Percentiles rank a stretch among this genome's conserved stretches.
Conservation (phyloP, 345 rosid genomes). For the Nephelium lappaceum region DNA sequence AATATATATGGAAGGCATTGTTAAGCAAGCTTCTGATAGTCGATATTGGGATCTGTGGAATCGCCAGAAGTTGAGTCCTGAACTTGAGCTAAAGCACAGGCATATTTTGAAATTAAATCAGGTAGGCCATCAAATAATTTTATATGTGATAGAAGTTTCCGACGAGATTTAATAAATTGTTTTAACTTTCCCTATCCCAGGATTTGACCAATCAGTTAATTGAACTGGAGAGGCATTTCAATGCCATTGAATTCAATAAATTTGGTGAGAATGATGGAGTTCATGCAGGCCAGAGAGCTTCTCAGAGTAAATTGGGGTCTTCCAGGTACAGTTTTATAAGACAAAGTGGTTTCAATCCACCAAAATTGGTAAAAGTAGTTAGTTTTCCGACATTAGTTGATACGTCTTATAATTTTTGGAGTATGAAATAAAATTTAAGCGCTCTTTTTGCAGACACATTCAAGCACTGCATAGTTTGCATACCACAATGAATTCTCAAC, state of each 20-base stretch:
- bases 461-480: conserved; percentile 75
- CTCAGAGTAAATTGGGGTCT: conserved; percentile 53
- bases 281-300: conserved; percentile 46
- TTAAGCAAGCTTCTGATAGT: conserved; percentile 83
- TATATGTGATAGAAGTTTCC: conserved; percentile 8
- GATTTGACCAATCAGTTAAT: conserved; percentile 82
- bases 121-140: conserved; percentile 41
- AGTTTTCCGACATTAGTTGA: not conserved
- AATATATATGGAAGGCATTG: conserved; percentile 70
- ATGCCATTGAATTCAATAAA: conserved; percentile 77
- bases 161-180: conserved; percentile 18
- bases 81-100: conserved; percentile 77
- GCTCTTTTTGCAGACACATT: conserved; percentile 55
- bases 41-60: conserved; percentile 91
- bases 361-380: not conserved
- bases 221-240: conserved; percentile 88
- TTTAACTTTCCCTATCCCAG: conserved; percentile 43
- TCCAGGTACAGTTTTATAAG: conserved; percentile 55
- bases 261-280: conserved; percentile 61
- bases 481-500: conserved; percentile 72
- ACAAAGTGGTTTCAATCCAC: conserved; percentile 14
- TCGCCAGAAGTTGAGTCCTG: conserved; percentile 80
- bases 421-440: conserved; percentile 20
- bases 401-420: conserved; percentile 2
- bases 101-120: conserved; percentile 64